Conservation (phyloP, 2,329 filamentous ascomycete genomes). For the Neonectria ditissima region DNA sequence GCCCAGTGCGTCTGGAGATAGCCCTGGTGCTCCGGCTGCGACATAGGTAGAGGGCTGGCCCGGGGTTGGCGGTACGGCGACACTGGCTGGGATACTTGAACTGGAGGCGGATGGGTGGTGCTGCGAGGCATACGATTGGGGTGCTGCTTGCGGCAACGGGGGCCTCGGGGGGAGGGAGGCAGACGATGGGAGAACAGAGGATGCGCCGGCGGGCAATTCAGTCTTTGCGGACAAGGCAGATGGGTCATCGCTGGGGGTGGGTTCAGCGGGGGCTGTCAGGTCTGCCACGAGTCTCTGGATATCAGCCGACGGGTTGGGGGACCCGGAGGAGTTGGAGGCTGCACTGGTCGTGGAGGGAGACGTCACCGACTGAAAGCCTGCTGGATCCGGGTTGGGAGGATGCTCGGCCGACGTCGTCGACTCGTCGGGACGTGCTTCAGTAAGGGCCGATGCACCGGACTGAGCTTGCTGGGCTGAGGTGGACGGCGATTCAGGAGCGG, state of each 20-base stretch:
- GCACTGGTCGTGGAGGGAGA: conserved; percentile 45
- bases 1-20: conserved; percentile 48
- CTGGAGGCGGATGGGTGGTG: conserved; percentile 50
- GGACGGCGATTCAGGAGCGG: conserved; percentile 48
- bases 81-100: conserved; percentile 46
- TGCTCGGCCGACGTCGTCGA: conserved; percentile 38
- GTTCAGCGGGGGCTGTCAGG: conserved; percentile 52
- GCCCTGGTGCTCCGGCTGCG: conserved; percentile 48
- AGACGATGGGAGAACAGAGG: conserved; percentile 51
- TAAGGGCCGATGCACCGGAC: conserved; percentile 40
- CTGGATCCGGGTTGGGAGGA: conserved; percentile 38
- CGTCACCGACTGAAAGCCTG: conserved; percentile 17
- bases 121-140: conserved; percentile 54
- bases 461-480: conserved; percentile 43
- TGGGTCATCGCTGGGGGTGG: conserved; percentile 47
- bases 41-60: conserved; percentile 51
- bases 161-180: conserved; percentile 62
- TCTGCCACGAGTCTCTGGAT: conserved; percentile 57
- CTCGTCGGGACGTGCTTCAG: conserved; percentile 44
- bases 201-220: conserved; percentile 43
- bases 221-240: conserved; percentile 41
- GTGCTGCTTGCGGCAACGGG: conserved; percentile 53
- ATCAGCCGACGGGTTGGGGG: conserved; percentile 50
- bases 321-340: conserved; percentile 44
- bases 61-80: conserved; percentile 47